These are phyloP conservation scores for Epithemia pelagica DNA, from an alignment of 108 stramenopile species.

Conservation along the genomic window DNA sequence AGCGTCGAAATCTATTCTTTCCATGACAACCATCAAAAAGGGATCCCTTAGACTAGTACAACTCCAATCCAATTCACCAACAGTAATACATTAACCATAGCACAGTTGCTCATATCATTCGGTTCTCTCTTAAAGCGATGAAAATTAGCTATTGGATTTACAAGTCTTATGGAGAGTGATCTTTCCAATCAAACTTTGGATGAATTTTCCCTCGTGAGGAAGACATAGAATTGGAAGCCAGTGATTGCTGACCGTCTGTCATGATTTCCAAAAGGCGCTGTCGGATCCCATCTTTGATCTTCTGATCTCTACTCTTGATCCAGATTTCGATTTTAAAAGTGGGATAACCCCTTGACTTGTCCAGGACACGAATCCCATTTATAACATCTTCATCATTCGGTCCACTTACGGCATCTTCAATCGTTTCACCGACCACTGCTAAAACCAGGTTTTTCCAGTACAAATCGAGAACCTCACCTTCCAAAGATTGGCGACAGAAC, in stretches of 20 bases:
- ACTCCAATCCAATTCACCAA: too few relatives aligned
- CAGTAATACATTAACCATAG: too few relatives aligned
- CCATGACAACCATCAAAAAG: too few relatives aligned
- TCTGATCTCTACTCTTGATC: conserved; percentile 69
- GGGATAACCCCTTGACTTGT: conserved; percentile 74
- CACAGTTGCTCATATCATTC: too few relatives aligned
- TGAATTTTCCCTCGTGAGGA: conserved; percentile 26
- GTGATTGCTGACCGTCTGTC: conserved; percentile 49
- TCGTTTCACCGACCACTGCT: conserved; percentile 81
- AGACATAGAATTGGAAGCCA: conserved; percentile 12
- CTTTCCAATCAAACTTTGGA: conserved; percentile 87
- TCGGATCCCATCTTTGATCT: conserved; percentile 48
- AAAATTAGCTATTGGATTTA: too few relatives aligned
- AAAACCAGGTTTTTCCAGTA: conserved; percentile 89
- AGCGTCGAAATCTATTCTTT: too few relatives aligned
- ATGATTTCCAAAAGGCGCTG: conserved; percentile 45
- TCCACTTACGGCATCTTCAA: conserved; percentile 61
- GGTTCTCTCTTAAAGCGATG: too few relatives aligned
- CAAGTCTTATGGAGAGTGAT: conserved; percentile 50
- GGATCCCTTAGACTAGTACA: too few relatives aligned
- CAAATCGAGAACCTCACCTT: conserved; percentile 68
- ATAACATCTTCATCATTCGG: conserved; percentile 26
- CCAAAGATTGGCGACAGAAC: conserved; percentile 73
- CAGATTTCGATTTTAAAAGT: conserved; percentile 82
- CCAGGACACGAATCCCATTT: conserved; percentile 88